Conservation (phyloP, 2,329 filamentous ascomycete genomes). For the Alternaria atra region DNA sequence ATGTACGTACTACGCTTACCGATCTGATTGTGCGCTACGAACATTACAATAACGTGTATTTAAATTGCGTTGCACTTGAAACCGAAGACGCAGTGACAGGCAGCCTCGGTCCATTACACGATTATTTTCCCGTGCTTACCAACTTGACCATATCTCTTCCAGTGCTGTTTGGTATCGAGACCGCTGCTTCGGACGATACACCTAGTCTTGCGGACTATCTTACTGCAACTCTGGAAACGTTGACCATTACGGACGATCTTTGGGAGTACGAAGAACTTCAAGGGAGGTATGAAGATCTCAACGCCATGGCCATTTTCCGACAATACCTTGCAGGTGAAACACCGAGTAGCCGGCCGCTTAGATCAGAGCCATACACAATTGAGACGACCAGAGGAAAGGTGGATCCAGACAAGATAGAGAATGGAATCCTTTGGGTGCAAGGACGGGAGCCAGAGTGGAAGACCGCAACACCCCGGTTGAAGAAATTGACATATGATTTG, state of each 20-base stretch:
- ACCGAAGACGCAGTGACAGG: not conserved
- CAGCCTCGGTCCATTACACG: not conserved
- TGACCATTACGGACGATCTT: not conserved
- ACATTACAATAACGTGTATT: not conserved
- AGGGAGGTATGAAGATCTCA: not conserved
- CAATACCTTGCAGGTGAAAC: not conserved
- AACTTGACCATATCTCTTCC: not conserved
- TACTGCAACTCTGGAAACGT: not conserved
- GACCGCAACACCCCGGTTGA: constrained; percentile 9
- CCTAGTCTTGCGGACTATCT: not conserved
- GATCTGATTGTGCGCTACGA: not conserved
- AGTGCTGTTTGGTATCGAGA: not conserved
- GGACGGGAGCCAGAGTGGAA: constrained; percentile 6
- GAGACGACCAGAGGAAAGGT: no score
- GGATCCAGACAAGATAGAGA: not conserved
- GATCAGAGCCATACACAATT: no score
- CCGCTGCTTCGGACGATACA: not conserved
- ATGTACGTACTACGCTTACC: not conserved
- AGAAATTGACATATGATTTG: constrained; percentile 8
- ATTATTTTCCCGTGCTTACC: not conserved
- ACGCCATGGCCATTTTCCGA: not conserved
- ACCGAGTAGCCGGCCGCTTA: not conserved
- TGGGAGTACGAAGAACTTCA: not conserved
- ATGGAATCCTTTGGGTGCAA: not conserved
- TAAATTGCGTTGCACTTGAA: not conserved